These are phyloP conservation scores for Calycina herbarum DNA, from an alignment of 2,329 filamentous ascomycete genomes.

Conservation along the genomic window DNA sequence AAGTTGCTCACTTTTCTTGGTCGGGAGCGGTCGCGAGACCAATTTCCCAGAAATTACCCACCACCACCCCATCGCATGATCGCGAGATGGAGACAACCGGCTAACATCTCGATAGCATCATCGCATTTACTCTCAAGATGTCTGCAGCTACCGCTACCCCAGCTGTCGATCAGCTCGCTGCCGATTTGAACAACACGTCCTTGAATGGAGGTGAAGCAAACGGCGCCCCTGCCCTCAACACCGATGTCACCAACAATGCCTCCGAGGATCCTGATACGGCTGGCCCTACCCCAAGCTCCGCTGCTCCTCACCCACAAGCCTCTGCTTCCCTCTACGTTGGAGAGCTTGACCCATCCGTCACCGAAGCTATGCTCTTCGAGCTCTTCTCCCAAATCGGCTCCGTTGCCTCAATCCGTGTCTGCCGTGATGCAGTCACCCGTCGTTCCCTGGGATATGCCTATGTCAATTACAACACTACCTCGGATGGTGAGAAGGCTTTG, in stretches of 20 bases:
- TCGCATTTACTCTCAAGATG: slow-evolving; percentile 49
- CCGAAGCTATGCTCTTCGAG: slow-evolving; percentile 99
- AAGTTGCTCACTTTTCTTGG: slow-evolving; percentile 18
- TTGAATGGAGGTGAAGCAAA: slow-evolving; percentile 68
- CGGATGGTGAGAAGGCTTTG: slow-evolving; percentile 95
- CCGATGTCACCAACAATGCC: slow-evolving; percentile 59
- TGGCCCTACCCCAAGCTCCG: slow-evolving; percentile 69
- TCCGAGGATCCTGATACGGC: slow-evolving; percentile 63
- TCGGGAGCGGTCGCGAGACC: slow-evolving; percentile 16
- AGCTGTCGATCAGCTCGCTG: slow-evolving; percentile 77
- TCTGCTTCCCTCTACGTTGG: slow-evolving; percentile 98
- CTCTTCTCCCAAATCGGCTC: slow-evolving; percentile 99
- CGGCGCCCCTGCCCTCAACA: slow-evolving; percentile 71
- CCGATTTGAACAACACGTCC: slow-evolving; percentile 71
- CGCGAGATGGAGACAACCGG: slow-evolving; percentile 6
- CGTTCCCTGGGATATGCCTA: slow-evolving; percentile 99
- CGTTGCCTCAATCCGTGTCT: slow-evolving; percentile 98
- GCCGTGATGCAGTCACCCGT: slow-evolving; percentile 97
- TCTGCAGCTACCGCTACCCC: slow-evolving; percentile 57
- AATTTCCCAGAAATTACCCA: slow-evolving; percentile 3
- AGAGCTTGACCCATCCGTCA: slow-evolving; percentile 96
- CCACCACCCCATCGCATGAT: not conserved
- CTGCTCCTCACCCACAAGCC: slow-evolving; percentile 77
- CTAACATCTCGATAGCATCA: slow-evolving; percentile 27
- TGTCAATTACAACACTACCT: slow-evolving; percentile 99